Evolutionary conservation across 495 filamentous ascomycete genomes (phyloP).

Genomic region (Aspergillus conjunctus): DNA sequence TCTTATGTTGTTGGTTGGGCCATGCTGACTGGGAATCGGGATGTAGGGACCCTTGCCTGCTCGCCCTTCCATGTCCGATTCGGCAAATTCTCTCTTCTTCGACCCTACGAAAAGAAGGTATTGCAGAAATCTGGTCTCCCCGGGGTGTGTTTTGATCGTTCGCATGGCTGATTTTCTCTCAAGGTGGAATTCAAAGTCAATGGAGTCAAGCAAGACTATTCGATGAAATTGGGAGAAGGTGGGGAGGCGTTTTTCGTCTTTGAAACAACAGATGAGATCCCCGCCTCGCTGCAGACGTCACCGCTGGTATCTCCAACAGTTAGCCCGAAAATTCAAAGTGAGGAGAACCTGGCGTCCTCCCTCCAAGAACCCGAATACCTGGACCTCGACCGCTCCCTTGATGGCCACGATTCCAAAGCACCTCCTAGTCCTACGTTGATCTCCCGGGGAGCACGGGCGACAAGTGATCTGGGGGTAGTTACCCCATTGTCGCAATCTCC

Average conservation of each 20-base stretch:
- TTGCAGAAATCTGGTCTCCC: neutral
- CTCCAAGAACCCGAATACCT: constrained; percentile 84
- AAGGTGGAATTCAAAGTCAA: constrained; percentile 95
- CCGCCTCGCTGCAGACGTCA: constrained; percentile 87
- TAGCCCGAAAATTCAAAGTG: constrained; percentile 67
- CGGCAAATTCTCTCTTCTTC: constrained; percentile 94
- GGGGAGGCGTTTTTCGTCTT: constrained; percentile 99
- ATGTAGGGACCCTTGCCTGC: constrained; percentile 70
- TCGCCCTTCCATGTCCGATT: constrained; percentile 99
- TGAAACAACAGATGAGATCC: constrained; percentile 86
- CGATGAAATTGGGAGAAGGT: constrained; percentile 98
- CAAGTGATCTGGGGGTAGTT: constrained; percentile 54
- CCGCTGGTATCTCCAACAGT: constrained; percentile 84
- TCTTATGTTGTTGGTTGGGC: constrained; percentile 4
- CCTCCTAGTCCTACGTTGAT: constrained; percentile 36
- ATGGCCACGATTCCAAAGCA: constrained; percentile 19
- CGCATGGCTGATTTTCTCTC: constrained; percentile 25
- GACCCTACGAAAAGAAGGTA: constrained; percentile 97
- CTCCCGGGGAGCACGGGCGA: constrained; percentile 48
- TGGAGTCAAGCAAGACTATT: constrained; percentile 83
- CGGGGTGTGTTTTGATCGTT: neutral
- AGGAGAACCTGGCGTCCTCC: constrained; percentile 52
- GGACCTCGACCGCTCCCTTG: constrained; percentile 57
- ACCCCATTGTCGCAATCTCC: constrained; percentile 68
- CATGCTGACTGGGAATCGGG: constrained; percentile 9